A percentile compares a stretch with the other conserved stretches of the same genome.
Evolutionary conservation across 768 basidiomycete genomes (phyloP).

Genomic region (Trametes villosa): DNA sequence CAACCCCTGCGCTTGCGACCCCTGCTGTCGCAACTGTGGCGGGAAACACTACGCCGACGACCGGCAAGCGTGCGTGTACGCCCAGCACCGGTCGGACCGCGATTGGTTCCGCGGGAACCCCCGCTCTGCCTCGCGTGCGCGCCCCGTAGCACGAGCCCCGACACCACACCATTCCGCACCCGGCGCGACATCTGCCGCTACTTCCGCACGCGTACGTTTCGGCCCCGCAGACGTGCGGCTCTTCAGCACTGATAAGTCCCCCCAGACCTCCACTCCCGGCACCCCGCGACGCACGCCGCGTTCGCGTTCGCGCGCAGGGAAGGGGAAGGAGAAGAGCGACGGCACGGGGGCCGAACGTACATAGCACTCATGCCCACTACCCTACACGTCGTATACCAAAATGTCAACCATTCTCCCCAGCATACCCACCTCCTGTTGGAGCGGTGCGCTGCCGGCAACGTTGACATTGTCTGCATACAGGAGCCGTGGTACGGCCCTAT

Average conservation of each 20-base stretch:
- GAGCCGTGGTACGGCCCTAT: constrained; percentile 7
- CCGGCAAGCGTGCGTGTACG: background rate
- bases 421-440: background rate
- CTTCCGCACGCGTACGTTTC: background rate
- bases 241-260: background rate
- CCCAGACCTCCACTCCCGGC: background rate
- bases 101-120: too few species aligned
- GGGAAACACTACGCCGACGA: background rate
- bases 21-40: background rate
- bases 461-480: constrained; percentile 5
- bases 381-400: background rate
- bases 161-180: background rate
- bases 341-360: background rate
- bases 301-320: background rate
- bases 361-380: background rate
- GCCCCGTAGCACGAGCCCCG: background rate
- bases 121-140: too few species aligned
- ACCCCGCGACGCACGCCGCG: too few species aligned
- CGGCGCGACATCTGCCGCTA: background rate
- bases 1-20: too few species aligned
- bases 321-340: background rate
- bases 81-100: background rate
- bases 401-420: constrained; percentile 6
- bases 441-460: background rate
- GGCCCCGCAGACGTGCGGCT: background rate